phyloP scores from a whole-genome alignment of 306 rosid species.

The Trifolium dubium region DNA sequence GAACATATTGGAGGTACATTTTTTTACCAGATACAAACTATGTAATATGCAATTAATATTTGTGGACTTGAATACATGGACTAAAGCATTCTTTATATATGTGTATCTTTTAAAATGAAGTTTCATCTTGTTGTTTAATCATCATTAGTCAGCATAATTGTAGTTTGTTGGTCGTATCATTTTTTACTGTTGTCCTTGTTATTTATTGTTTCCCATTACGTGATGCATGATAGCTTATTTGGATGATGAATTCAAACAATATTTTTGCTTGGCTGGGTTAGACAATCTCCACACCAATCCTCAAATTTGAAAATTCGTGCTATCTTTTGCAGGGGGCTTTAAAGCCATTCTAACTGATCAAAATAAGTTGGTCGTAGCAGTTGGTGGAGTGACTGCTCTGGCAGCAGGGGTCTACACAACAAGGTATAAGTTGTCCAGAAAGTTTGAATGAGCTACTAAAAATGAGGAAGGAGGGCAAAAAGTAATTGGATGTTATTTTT shows the following conservation, averaged over 20 bases:
- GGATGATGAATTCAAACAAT: constrained; percentile 12
- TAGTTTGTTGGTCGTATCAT: constrained; percentile 17
- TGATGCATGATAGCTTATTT: neutral
- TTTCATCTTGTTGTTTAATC: neutral
- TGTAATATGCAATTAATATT: constrained; percentile 19
- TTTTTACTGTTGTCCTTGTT: neutral
- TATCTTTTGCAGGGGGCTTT: constrained; percentile 77
- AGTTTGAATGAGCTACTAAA: constrained; percentile 18
- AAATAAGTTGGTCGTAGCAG: constrained; percentile 93
- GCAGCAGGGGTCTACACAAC: constrained; percentile 98
- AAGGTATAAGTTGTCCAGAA: constrained; percentile 55
- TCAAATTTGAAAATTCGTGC: neutral
- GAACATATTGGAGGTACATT: constrained; percentile 92
- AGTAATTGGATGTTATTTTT: constrained; percentile 2
- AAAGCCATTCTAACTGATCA: constrained; percentile 93
- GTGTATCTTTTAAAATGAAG: neutral
- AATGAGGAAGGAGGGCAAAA: constrained; percentile 4
- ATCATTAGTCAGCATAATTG: neutral
- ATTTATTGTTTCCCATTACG: neutral
- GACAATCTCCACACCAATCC: neutral
- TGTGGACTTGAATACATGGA: neutral
- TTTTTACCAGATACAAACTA: constrained; percentile 9
- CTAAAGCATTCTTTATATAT: neutral
- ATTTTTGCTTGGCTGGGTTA: constrained; percentile 11
- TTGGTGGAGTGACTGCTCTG: constrained; percentile 95